These are phyloP conservation scores for Prunus dulcis DNA, from an alignment of 306 rosid genomes.

Conservation along the genomic window DNA sequence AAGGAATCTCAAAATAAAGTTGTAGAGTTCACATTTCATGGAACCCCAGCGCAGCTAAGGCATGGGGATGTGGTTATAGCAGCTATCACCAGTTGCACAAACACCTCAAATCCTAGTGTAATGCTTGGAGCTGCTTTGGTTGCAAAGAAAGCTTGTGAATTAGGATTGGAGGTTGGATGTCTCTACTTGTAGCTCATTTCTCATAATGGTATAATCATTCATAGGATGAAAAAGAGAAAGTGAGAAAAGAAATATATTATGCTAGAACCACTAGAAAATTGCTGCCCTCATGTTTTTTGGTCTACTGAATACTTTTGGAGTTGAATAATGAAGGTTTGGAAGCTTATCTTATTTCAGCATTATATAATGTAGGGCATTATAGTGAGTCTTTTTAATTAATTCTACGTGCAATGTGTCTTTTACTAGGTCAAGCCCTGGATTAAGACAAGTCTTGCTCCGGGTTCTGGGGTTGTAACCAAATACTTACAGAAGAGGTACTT, in stretches of 20 bases:
- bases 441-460: constrained; percentile 97
- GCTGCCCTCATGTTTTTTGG: not conserved
- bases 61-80: constrained; percentile 98
- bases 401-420: not conserved
- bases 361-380: not conserved
- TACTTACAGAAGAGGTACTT: constrained; percentile 75
- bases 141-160: constrained; percentile 95
- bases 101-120: constrained; percentile 98
- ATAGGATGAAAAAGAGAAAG: not conserved
- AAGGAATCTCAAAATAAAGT: constrained; percentile 71
- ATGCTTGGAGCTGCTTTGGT: constrained; percentile 99
- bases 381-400: not conserved
- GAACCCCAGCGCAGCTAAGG: constrained; percentile 70
- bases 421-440: constrained; percentile 94
- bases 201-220: not conserved
- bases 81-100: constrained; percentile 98
- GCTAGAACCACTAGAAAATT: not conserved
- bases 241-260: not conserved
- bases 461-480: constrained; percentile 96
- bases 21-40: constrained; percentile 63
- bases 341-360: not conserved
- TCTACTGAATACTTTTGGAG: not conserved
- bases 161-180: constrained; percentile 84
- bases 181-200: constrained; percentile 23
- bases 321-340: not conserved